phyloP scores from a whole-genome alignment of 2,329 filamentous ascomycete species.

The Nigrospora oryzae region DNA sequence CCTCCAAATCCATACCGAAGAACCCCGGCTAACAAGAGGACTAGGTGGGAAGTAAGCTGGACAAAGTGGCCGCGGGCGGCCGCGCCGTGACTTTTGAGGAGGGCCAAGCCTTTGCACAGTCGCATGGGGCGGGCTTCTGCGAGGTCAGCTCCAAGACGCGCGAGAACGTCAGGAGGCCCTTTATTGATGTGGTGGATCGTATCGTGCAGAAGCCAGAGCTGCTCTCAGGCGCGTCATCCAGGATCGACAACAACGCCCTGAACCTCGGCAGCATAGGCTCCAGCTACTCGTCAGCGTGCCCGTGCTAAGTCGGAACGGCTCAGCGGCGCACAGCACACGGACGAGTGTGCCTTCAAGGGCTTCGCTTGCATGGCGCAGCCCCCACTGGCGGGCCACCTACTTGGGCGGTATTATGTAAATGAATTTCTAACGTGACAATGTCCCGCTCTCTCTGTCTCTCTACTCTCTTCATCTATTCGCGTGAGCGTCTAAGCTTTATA shows the following conservation, averaged over 20 bases:
- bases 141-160: constrained; percentile 46
- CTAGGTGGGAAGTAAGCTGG: constrained; percentile 41
- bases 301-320: constrained; percentile 8
- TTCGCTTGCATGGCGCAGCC: no score
- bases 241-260: constrained; percentile 16
- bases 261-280: constrained; percentile 15
- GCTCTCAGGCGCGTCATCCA: constrained; percentile 18
- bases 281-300: constrained; percentile 15
- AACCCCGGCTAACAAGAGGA: constrained; percentile 2
- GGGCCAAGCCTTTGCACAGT: constrained; percentile 35
- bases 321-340: no score
- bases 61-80: constrained; percentile 29
- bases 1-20: neutral
- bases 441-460: neutral
- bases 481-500: constrained; percentile 5
- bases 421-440: no score
- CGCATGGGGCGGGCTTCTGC: constrained; percentile 38
- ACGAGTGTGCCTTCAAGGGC: no score
- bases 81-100: constrained; percentile 38
- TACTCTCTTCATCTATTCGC: constrained; percentile 1
- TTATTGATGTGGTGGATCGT: constrained; percentile 41
- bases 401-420: neutral
- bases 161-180: constrained; percentile 40
- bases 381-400: no score
- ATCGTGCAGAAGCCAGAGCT: constrained; percentile 37